Conservation (phyloP, 805 yeast species). For the Schwanniomyces occidentalis region DNA sequence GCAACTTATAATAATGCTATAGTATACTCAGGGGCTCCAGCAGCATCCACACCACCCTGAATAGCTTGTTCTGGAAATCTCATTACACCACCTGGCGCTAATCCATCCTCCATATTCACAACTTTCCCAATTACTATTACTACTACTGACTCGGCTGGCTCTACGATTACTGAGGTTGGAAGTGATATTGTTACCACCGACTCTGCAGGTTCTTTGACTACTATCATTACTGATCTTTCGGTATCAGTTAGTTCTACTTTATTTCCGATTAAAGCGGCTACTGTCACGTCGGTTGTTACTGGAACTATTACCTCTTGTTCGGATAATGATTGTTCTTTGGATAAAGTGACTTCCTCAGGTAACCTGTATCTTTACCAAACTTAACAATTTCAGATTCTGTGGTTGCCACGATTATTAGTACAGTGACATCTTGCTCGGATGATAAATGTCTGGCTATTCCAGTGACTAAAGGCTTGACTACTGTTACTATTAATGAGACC, state of each 20-base stretch:
- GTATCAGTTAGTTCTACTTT: too few relatives aligned
- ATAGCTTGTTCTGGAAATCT: not conserved
- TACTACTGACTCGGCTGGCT: not conserved
- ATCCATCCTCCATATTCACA: not conserved
- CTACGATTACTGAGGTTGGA: not conserved
- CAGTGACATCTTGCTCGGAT: constrained; percentile 2
- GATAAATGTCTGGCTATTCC: constrained; percentile 1
- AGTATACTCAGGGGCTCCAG: not conserved
- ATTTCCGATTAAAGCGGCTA: not conserved
- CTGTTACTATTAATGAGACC: too few relatives aligned
- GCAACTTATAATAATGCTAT: not conserved
- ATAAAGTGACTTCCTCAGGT: too few relatives aligned
- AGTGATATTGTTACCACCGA: not conserved
- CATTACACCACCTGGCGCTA: not conserved
- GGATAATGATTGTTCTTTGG: not conserved
- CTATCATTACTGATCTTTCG: not conserved
- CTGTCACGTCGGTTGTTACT: not conserved
- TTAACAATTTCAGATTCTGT: too few relatives aligned
- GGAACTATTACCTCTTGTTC: not conserved
- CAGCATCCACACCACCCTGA: not conserved
- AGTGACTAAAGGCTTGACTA: too few relatives aligned
- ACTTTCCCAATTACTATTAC: constrained; percentile 1
- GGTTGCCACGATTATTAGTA: not conserved
- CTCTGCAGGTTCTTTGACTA: not conserved
- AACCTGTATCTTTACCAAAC: too few relatives aligned